A percentile compares a stretch with the other conserved stretches of the same genome.
These are phyloP conservation scores for Phytophthora macrochlamydospora DNA, from an alignment of 352 stramenopile species.

Conservation along the genomic window DNA sequence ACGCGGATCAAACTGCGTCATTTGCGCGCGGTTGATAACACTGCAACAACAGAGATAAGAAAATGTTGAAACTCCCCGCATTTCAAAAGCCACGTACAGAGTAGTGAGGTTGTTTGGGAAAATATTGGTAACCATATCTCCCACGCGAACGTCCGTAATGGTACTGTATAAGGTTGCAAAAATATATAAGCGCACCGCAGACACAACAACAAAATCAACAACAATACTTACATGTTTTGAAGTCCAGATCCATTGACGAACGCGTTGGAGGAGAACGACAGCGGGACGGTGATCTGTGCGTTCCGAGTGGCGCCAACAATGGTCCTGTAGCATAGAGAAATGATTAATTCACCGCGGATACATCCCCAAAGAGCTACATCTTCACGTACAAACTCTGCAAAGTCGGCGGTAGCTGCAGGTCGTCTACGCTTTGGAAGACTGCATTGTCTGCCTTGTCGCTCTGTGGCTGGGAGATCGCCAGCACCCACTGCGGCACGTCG, in stretches of 20 bases:
- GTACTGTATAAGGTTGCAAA: constrained; percentile 26
- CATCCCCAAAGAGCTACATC: constrained; percentile 7
- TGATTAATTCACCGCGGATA: background rate
- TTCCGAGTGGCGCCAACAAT: constrained; percentile 59
- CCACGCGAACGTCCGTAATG: constrained; percentile 66
- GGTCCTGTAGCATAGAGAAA: constrained; percentile 33
- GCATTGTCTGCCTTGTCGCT: constrained; percentile 65
- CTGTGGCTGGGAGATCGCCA: constrained; percentile 68
- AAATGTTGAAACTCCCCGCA: background rate
- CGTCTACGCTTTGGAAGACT: constrained; percentile 61
- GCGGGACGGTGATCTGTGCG: constrained; percentile 54
- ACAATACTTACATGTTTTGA: constrained; percentile 46
- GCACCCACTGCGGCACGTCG: constrained; percentile 46
- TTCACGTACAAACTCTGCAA: constrained; percentile 64
- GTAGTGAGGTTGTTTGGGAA: constrained; percentile 61
- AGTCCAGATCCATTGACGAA: constrained; percentile 53
- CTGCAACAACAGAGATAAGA: constrained; percentile 25
- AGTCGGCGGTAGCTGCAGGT: constrained; percentile 51
- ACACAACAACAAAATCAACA: background rate
- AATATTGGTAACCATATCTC: constrained; percentile 67
- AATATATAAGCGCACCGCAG: constrained; percentile 11
- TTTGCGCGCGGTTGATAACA: constrained; percentile 61
- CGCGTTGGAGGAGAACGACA: constrained; percentile 55
- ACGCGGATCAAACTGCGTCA: constrained; percentile 67
- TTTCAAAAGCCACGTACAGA: constrained; percentile 40